Evolutionary conservation across 306 rosid species (phyloP).

Genomic region (Rosa rugosa): DNA sequence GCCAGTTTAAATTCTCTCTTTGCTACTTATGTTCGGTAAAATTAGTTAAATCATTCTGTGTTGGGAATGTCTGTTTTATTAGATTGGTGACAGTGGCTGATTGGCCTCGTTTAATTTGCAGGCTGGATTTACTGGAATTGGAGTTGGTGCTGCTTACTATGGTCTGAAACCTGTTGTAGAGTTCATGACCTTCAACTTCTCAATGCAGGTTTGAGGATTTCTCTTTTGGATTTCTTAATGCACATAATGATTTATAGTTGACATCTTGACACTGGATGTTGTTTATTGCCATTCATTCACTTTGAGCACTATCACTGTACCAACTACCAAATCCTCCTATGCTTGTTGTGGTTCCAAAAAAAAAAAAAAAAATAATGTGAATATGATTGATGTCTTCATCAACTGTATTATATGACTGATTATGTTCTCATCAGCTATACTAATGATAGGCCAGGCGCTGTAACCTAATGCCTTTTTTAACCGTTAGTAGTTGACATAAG

Average conservation of each 20-base stretch:
- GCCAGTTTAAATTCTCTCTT: constrained; percentile 7
- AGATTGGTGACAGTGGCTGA: constrained; percentile 16
- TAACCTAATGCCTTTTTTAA: neutral
- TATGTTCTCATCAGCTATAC: neutral
- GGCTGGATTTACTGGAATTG: constrained; percentile 99
- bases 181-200: constrained; percentile 99
- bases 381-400: neutral
- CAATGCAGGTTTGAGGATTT: constrained; percentile 82
- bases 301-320: neutral
- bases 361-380: neutral
- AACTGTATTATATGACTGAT: neutral
- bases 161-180: constrained; percentile 91
- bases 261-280: neutral
- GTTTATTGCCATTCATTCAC: neutral
- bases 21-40: constrained; percentile 7
- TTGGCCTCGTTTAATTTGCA: constrained; percentile 37
- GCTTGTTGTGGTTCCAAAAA: neutral
- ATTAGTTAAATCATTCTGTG: neutral
- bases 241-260: neutral
- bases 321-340: neutral
- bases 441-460: neutral
- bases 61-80: neutral
- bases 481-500: neutral
- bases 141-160: constrained; percentile 98
- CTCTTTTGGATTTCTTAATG: neutral